A percentile compares a stretch with the other conserved stretches of the same genome.
These are phyloP conservation scores for Coniochaeta sp. DNA, from an alignment of 2,329 filamentous ascomycete species.

Conservation along the genomic window DNA sequence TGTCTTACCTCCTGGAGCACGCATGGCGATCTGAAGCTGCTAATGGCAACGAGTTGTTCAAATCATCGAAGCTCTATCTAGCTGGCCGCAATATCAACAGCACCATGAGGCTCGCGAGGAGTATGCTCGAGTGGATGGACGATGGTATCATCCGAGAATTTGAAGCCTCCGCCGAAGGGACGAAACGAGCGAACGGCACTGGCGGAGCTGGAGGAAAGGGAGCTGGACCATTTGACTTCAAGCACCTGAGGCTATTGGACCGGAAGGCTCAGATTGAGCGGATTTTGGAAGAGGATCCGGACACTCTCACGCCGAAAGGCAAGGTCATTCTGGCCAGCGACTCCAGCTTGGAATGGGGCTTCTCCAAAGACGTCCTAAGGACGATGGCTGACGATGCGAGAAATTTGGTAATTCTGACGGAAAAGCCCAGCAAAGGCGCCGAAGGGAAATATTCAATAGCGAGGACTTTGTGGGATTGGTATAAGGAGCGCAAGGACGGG, in stretches of 20 bases:
- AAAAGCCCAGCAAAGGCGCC: conserved; percentile 50
- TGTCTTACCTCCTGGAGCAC: conserved; percentile 88
- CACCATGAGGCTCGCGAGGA: conserved; percentile 83
- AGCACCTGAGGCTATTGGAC: conserved; percentile 76
- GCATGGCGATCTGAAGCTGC: conserved; percentile 69
- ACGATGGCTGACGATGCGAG: conserved; percentile 67
- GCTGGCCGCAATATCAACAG: conserved; percentile 81
- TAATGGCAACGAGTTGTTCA: conserved; percentile 43
- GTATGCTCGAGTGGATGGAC: conserved; percentile 99
- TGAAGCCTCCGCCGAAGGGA: conserved; percentile 58
- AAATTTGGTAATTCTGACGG: conserved; percentile 84
- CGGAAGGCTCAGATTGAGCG: conserved; percentile 72
- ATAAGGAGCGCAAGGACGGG: conserved; percentile 61
- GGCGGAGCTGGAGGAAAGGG: conserved; percentile 38
- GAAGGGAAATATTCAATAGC: conserved; percentile 53
- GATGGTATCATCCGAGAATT: conserved; percentile 90
- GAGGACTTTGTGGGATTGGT: conserved; percentile 72
- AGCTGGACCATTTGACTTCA: conserved; percentile 81
- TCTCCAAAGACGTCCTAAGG: conserved; percentile 74
- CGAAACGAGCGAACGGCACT: conserved; percentile 36
- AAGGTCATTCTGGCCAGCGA: conserved; percentile 89
- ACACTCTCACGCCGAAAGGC: conserved; percentile 28
- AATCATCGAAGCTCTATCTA: conserved; percentile 62
- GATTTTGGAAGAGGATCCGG: conserved; percentile 41
- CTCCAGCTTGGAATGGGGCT: conserved; percentile 87